Evolutionary conservation across 371 early-diverging fungal species (phyloP).

Genomic region (Globomyces sp.): DNA sequence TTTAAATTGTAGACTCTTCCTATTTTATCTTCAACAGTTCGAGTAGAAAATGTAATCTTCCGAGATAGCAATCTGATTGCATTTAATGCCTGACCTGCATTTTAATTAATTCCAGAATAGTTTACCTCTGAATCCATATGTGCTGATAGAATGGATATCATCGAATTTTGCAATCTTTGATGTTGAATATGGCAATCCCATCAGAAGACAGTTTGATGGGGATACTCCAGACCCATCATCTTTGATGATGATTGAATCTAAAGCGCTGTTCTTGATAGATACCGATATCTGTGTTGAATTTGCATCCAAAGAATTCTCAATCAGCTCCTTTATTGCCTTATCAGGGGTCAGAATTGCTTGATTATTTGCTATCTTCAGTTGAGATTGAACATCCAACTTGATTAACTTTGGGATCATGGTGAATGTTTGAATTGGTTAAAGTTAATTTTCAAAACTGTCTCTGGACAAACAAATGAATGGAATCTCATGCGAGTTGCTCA

Average conservation of each 20-base stretch:
- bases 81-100: background rate
- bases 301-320: conserved; percentile 6
- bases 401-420: background rate
- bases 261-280: background rate
- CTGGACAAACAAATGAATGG: background rate
- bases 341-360: conserved; percentile 3
- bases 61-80: background rate
- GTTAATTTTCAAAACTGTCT: background rate
- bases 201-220: background rate
- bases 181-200: conserved; percentile 3
- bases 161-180: conserved; percentile 7
- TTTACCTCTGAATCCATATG: background rate
- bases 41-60: background rate
- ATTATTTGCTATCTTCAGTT: background rate
- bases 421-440: background rate
- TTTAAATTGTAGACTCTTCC: background rate
- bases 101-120: too few species aligned
- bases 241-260: background rate
- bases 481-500: background rate
- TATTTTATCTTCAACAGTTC: background rate
- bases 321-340: conserved; percentile 1
- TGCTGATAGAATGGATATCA: background rate
- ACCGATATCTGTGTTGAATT: background rate
- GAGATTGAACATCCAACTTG: background rate
- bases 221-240: conserved; percentile 5